These are phyloP conservation scores for Acanthamoeba lenticulata DNA, from an alignment of 208 protist genomes.

Conservation along the genomic window DNA sequence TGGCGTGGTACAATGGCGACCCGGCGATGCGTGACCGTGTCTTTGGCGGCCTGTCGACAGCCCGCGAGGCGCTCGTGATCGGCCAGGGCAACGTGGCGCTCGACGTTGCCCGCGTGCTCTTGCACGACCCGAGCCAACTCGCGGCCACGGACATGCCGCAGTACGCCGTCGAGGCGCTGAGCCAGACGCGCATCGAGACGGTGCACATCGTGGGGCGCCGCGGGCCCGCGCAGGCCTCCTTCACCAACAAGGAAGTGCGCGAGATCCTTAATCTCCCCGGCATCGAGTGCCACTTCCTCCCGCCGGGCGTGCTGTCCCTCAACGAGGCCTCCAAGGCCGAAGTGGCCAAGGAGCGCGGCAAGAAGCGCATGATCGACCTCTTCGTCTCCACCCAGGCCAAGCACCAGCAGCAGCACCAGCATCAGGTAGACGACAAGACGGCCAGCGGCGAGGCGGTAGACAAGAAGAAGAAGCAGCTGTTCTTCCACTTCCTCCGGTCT, in stretches of 20 bases:
- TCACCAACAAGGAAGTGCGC: slow-evolving; percentile 96
- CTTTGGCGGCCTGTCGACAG: not conserved
- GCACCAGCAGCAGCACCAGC: not conserved
- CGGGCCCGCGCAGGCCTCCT: slow-evolving; percentile 92
- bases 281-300: slow-evolving; percentile 10
- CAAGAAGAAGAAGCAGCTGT: not conserved
- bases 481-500: slow-evolving; percentile 20
- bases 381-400: not conserved
- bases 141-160: slow-evolving; percentile 92
- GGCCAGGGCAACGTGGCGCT: slow-evolving; percentile 97
- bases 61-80: slow-evolving; percentile 82
- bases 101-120: slow-evolving; percentile 93
- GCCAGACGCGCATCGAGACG: slow-evolving; percentile 85
- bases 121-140: slow-evolving; percentile 88
- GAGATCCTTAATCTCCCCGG: slow-evolving; percentile 83
- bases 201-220: slow-evolving; percentile 91
- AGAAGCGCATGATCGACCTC: slow-evolving; percentile 60
- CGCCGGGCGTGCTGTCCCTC: not conserved
- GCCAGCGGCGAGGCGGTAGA: not conserved
- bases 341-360: not conserved
- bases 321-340: slow-evolving; percentile 44
- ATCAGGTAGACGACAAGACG: not conserved
- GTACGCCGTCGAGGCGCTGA: slow-evolving; percentile 89
- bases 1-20: slow-evolving; percentile 96
- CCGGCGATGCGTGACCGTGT: slow-evolving; percentile 77